Conservation (phyloP, 2,329 filamentous ascomycete species). For the Sarocladium kiliense region DNA sequence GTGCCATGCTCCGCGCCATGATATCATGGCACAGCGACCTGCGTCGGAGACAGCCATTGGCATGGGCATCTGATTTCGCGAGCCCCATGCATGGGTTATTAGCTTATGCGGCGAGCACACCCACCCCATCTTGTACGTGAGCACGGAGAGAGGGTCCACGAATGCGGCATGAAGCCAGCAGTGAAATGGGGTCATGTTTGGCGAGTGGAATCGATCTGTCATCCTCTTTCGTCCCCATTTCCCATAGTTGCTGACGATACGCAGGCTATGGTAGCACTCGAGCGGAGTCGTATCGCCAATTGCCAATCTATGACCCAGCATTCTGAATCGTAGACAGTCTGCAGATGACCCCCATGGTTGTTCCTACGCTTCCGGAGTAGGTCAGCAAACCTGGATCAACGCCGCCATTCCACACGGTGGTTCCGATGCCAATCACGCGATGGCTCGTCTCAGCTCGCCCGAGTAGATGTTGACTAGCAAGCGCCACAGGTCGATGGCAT, state of each 20-base stretch:
- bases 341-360: neutral
- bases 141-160: neutral
- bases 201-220: neutral
- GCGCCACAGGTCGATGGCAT: constrained; percentile 3
- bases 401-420: neutral
- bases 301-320: neutral
- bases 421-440: neutral
- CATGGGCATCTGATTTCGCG: constrained; percentile 6
- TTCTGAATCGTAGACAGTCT: neutral
- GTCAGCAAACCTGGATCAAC: neutral
- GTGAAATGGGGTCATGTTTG: neutral
- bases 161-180: neutral
- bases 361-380: neutral
- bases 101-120: constrained; percentile 7
- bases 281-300: neutral
- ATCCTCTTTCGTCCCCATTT: neutral
- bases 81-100: neutral
- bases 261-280: neutral
- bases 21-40: constrained; percentile 12
- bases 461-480: neutral
- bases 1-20: constrained; percentile 8
- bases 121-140: neutral
- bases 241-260: neutral
- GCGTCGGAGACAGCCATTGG: constrained; percentile 5
- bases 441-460: neutral